phyloP scores from a whole-genome alignment of 352 stramenopile genomes.

The Elongisporangium senticosum region DNA sequence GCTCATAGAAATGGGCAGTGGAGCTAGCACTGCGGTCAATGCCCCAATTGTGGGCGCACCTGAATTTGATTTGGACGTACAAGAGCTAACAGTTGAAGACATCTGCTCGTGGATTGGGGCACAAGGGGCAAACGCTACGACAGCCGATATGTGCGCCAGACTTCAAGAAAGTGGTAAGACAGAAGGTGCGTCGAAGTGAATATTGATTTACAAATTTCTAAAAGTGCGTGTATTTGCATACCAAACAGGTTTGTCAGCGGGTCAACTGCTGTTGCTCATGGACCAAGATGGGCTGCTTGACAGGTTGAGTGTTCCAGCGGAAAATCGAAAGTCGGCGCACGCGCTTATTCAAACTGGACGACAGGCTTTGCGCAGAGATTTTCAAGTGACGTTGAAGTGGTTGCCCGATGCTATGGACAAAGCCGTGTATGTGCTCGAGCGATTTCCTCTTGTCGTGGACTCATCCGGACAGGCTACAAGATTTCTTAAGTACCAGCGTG shows the following conservation, averaged over 20 bases:
- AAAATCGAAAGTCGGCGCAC: background rate
- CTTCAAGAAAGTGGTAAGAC: background rate
- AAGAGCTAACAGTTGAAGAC: background rate
- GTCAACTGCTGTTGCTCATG: background rate
- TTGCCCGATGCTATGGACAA: slow-evolving; percentile 83
- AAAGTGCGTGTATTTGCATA: background rate
- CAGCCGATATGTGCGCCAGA: background rate
- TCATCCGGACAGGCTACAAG: slow-evolving; percentile 64
- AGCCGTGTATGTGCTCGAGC: slow-evolving; percentile 81
- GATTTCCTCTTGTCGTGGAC: slow-evolving; percentile 86
- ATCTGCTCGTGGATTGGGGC: background rate
- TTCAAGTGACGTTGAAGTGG: slow-evolving; percentile 67
- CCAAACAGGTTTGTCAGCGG: background rate
- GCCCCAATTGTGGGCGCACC: background rate
- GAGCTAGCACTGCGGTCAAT: background rate
- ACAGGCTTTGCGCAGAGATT: background rate
- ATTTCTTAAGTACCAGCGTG: slow-evolving; percentile 89
- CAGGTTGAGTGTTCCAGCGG: background rate
- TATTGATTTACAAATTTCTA: background rate
- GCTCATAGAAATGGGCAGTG: background rate
- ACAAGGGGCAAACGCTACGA: background rate
- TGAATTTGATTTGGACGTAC: background rate
- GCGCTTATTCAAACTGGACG: background rate
- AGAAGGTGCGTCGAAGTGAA: background rate
- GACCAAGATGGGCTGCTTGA: background rate